Conservation (phyloP, 1,139 yeast genomes). For the Yamadazyma diospyri region DNA sequence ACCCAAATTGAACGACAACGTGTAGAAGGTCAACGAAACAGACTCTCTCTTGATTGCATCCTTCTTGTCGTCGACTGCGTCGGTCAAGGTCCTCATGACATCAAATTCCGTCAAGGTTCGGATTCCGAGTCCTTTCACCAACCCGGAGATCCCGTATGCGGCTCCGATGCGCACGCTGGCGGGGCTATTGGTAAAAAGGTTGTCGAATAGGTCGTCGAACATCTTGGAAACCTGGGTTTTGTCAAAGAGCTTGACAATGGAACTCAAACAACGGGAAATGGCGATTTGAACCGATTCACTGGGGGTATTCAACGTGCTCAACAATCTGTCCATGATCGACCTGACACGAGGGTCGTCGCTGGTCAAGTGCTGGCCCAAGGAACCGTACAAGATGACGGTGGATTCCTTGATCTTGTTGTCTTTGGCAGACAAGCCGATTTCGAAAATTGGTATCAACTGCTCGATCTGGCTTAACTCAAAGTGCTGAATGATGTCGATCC, state of each 20-base stretch:
- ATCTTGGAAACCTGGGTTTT: slow-evolving; percentile 44
- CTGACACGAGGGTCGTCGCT: slow-evolving; percentile 60
- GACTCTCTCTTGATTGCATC: slow-evolving; percentile 77
- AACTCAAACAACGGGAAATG: slow-evolving; percentile 79
- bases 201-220: slow-evolving; percentile 53
- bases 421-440: slow-evolving; percentile 47
- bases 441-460: slow-evolving; percentile 72
- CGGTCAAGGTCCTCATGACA: slow-evolving; percentile 70
- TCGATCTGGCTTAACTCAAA: slow-evolving; percentile 70
- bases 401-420: slow-evolving; percentile 74
- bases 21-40: slow-evolving; percentile 82
- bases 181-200: slow-evolving; percentile 48
- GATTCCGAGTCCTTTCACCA: slow-evolving; percentile 88
- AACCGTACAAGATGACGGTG: slow-evolving; percentile 82
- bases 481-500: slow-evolving; percentile 60
- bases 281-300: slow-evolving; percentile 88
- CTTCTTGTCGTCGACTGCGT: slow-evolving; percentile 86
- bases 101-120: slow-evolving; percentile 71
- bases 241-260: slow-evolving; percentile 63
- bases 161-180: slow-evolving; percentile 76
- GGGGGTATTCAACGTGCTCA: slow-evolving; percentile 78
- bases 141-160: slow-evolving; percentile 93
- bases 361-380: slow-evolving; percentile 77
- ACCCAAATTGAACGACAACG: slow-evolving; percentile 73
- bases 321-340: slow-evolving; percentile 63